Conservation (phyloP, 2,329 filamentous ascomycete species). For the Alternaria hordeiaustralica region DNA sequence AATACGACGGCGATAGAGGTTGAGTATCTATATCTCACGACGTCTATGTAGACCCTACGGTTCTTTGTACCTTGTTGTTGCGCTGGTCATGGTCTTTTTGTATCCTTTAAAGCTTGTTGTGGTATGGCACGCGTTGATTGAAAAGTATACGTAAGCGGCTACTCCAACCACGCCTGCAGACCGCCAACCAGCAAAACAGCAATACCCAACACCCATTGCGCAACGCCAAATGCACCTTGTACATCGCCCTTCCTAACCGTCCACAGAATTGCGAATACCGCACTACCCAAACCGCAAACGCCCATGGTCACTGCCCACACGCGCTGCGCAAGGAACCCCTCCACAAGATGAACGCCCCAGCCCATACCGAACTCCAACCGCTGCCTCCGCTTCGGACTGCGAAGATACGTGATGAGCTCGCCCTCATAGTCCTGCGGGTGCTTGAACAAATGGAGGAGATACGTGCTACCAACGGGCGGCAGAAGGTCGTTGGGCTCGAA, state of each 20-base stretch:
- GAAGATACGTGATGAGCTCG: constrained; percentile 47
- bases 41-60: neutral
- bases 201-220: constrained; percentile 46
- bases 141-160: neutral
- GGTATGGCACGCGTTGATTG: neutral
- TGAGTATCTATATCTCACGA: neutral
- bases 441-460: constrained; percentile 49
- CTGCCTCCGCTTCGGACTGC: constrained; percentile 42
- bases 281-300: constrained; percentile 41
- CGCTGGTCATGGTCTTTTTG: neutral
- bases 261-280: constrained; percentile 47
- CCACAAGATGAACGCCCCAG: constrained; percentile 50
- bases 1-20: neutral
- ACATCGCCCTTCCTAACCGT: constrained; percentile 41
- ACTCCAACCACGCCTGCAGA: constrained; percentile 43
- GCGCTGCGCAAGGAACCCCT: constrained; percentile 46
- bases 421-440: constrained; percentile 50
- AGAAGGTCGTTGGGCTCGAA: constrained; percentile 49
- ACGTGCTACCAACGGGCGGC: constrained; percentile 48
- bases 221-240: constrained; percentile 51
- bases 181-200: constrained; percentile 42
- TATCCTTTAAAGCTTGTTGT: neutral
- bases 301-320: constrained; percentile 42
- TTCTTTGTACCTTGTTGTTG: neutral
- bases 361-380: constrained; percentile 45